These are phyloP conservation scores for Irpex sp. DNA, from an alignment of 1,284 basidiomycete species.

Conservation along the genomic window DNA sequence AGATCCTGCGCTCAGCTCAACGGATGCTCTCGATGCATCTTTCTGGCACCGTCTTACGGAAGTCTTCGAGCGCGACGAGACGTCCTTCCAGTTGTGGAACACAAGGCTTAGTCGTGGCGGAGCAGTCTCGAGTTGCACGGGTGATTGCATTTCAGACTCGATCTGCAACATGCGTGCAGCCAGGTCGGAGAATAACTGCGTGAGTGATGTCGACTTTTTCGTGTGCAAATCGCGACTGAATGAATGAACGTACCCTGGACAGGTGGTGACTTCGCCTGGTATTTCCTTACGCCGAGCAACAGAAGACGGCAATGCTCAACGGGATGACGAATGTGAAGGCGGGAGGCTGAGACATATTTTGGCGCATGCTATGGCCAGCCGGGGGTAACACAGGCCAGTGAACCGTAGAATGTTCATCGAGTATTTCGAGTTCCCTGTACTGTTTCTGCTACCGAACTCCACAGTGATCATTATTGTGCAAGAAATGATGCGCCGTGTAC, in stretches of 20 bases:
- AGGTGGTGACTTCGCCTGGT: background rate
- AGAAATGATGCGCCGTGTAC: too few relatives aligned
- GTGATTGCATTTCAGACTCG: constrained; percentile 38
- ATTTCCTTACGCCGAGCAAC: background rate
- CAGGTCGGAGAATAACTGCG: constrained; percentile 44
- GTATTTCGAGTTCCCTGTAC: too few relatives aligned
- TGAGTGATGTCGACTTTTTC: constrained; percentile 25
- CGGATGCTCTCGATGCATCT: constrained; percentile 34
- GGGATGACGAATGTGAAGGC: background rate
- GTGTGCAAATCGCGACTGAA: background rate
- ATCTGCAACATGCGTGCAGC: constrained; percentile 49
- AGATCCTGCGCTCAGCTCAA: constrained; percentile 22
- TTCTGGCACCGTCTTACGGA: constrained; percentile 66
- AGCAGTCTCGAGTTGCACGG: constrained; percentile 34
- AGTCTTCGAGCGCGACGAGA: constrained; percentile 45
- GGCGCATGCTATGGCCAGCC: background rate
- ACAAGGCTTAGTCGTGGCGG: constrained; percentile 39
- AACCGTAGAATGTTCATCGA: too few relatives aligned
- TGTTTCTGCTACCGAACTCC: too few relatives aligned
- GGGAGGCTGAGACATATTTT: background rate
- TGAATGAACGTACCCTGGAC: background rate
- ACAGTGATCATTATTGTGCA: too few relatives aligned
- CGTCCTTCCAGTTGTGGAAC: constrained; percentile 44
- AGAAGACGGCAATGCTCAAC: background rate
- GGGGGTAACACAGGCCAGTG: too few relatives aligned